A percentile compares a stretch with the other conserved stretches of the same genome.
phyloP scores from a whole-genome alignment of 176 grass and related monocot genomes.

The Secale cereale region DNA sequence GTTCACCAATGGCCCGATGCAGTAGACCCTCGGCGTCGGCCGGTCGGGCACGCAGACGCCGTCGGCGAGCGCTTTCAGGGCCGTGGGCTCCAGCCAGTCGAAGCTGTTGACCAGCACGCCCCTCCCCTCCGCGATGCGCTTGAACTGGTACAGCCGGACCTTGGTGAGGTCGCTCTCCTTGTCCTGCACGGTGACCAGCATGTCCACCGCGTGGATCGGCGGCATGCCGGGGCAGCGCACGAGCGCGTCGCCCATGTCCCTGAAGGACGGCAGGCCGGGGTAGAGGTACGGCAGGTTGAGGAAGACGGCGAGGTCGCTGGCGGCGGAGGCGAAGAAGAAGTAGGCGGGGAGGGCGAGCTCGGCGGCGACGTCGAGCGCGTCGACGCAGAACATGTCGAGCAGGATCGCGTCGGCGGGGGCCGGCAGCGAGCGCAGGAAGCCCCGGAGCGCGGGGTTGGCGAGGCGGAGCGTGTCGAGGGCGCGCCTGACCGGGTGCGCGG shows the following conservation, averaged over 20 bases:
- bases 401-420: constrained; percentile 7
- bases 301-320: constrained; percentile 9
- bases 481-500: background rate
- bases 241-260: constrained; percentile 32
- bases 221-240: constrained; percentile 40
- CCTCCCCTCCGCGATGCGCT: constrained; percentile 21
- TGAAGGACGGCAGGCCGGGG: constrained; percentile 18
- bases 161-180: constrained; percentile 20
- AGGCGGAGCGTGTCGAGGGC: background rate
- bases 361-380: constrained; percentile 31
- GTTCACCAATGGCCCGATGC: constrained; percentile 46
- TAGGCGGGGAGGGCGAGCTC: constrained; percentile 26
- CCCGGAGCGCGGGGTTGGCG: background rate
- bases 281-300: constrained; percentile 14
- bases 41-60: constrained; percentile 36
- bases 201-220: constrained; percentile 30
- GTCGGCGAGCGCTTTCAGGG: constrained; percentile 15
- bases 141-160: constrained; percentile 16
- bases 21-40: constrained; percentile 29
- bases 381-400: constrained; percentile 42
- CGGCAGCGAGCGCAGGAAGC: background rate
- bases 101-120: constrained; percentile 57
- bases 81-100: constrained; percentile 40
- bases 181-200: background rate
- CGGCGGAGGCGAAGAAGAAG: constrained; percentile 25